Base-by-base conservation (phyloP, 1,284 basidiomycete genomes). In the Apiotrichum domesticum region DNA sequence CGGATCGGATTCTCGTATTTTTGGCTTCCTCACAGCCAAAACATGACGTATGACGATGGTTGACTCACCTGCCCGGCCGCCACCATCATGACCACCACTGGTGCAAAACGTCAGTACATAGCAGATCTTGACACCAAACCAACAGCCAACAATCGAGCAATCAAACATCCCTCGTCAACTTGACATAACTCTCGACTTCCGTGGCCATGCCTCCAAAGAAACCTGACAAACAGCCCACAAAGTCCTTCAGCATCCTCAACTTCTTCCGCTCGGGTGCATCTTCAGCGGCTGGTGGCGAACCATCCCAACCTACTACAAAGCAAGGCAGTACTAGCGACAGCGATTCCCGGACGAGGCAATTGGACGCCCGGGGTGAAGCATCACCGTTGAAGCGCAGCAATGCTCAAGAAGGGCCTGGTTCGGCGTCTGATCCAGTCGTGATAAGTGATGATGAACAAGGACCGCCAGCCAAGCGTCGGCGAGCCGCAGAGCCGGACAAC, bases 371-470 rank as follows among this genome's bases (percentile, higher is more conserved):
- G 21, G 21, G 21, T 21, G 21, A 21, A 21, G 21, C 21, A 21
- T 21, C 21, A 21, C 21, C 21, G 21, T 21, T 5, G 33, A 34
- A 34, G 34, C 6, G 33, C 34, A 32, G 33, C 4, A 34, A 35
- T 9, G 43, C 15, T 8, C 14, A 13, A 3, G 37, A 11, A 8
- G 37, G 45, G 15, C 48, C 46, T 2, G 68, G 66, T 14, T 61
- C 64, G 1, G 63, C 54, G 21, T 46, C 45, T 5, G 64, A 67
- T 45, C 68, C 68, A 0, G 62, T 70, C 2, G 62, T 70, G 1
- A 66, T 70, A 51, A 68, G 66, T 46, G 67, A 69, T 48, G 63
- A 63, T 45, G 66, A 67, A 6, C 15, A 11, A 7, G 11, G 21
- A 21, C 21, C 21, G 21, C 21, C 15, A 33, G 35, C n/a, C 33